Evolutionary conservation across 139 green algal species (phyloP).

Genomic region (Chlamydomonas eustigma): DNA sequence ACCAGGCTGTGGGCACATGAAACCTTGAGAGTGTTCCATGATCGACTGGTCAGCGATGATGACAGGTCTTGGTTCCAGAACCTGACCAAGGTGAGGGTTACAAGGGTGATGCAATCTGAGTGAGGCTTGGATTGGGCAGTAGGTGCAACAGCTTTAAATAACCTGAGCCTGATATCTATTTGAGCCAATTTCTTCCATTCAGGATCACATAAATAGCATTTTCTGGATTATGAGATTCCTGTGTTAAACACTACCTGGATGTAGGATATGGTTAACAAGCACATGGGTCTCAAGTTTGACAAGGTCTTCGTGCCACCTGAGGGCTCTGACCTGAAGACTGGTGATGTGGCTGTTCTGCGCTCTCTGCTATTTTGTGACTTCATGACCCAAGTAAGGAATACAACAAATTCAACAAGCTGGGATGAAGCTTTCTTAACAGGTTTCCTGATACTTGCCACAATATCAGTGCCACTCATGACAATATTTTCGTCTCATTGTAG

Average conservation of each 20-base stretch:
- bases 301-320: conserved; percentile 39
- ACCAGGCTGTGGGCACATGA: conserved; percentile 78
- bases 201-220: too few relatives aligned
- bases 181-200: too few relatives aligned
- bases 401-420: background rate
- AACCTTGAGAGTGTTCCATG: conserved; percentile 76
- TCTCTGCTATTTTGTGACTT: conserved; percentile 45
- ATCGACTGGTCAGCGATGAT: conserved; percentile 64
- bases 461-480: too few relatives aligned
- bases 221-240: too few relatives aligned
- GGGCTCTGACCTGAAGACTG: conserved; percentile 18
- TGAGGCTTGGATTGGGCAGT: too few relatives aligned
- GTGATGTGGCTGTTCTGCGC: conserved; percentile 35
- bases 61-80: conserved; percentile 61
- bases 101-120: too few relatives aligned
- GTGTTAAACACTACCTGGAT: too few relatives aligned
- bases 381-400: conserved; percentile 20
- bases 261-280: conserved; percentile 33
- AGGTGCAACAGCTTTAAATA: too few relatives aligned
- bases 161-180: too few relatives aligned
- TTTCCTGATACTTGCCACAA: too few relatives aligned
- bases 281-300: conserved; percentile 45
- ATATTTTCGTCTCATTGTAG: too few relatives aligned
- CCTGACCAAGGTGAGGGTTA: conserved; percentile 10
- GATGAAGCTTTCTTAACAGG: background rate